These are phyloP conservation scores for Hirschfeldia incana DNA, from an alignment of 345 rosid genomes.

Conservation along the genomic window DNA sequence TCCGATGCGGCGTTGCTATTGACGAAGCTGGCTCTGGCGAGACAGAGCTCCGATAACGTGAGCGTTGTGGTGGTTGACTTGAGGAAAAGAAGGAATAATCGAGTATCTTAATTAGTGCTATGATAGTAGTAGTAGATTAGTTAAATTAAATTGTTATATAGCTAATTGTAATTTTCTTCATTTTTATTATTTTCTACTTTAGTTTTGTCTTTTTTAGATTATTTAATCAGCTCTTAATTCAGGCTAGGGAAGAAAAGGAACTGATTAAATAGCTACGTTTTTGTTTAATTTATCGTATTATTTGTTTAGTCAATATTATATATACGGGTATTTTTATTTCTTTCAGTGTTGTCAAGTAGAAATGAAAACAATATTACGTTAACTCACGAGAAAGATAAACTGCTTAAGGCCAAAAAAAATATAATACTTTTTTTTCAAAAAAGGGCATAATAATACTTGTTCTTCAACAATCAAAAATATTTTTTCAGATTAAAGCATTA, in stretches of 20 bases:
- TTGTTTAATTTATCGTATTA: neutral
- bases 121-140: constrained; percentile 14
- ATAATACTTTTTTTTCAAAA: too few species aligned
- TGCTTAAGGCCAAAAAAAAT: too few species aligned
- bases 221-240: constrained; percentile 14
- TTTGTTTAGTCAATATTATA: neutral
- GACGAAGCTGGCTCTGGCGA: constrained; percentile 75
- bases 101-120: neutral
- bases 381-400: neutral
- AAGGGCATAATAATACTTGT: neutral
- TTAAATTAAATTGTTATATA: constrained; percentile 23
- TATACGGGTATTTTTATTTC: neutral
- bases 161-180: constrained; percentile 29
- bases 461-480: neutral
- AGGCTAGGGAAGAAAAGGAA: constrained; percentile 24
- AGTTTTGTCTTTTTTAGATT: neutral
- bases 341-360: neutral
- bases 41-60: constrained; percentile 86
- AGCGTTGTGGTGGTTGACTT: constrained; percentile 91
- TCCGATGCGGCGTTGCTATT: constrained; percentile 70
- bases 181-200: neutral
- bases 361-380: neutral
- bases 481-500: too few species aligned
- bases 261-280: neutral
- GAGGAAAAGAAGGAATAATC: constrained; percentile 34